A percentile compares a stretch with the other conserved stretches of the same genome.
These are phyloP conservation scores for Colletotrichum karsti DNA, from an alignment of 2,329 filamentous ascomycete species.

Conservation along the genomic window DNA sequence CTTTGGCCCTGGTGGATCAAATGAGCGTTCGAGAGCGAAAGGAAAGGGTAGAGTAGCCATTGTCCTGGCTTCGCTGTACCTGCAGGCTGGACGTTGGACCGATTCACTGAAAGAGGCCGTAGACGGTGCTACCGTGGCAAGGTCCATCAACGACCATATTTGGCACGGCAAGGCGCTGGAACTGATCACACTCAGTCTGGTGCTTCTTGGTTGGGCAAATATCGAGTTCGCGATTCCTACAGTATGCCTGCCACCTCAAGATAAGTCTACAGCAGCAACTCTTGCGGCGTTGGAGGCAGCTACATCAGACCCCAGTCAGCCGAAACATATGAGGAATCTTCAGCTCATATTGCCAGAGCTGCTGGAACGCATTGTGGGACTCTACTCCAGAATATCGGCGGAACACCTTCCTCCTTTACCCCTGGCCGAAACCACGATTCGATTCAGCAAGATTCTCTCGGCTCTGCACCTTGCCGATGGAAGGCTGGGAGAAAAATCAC, in stretches of 20 bases:
- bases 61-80: conserved; percentile 83
- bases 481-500: conserved; percentile 64
- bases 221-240: conserved; percentile 82
- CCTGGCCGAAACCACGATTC: conserved; percentile 76
- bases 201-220: conserved; percentile 85
- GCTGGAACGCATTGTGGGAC: conserved; percentile 75
- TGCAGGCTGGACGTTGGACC: conserved; percentile 89
- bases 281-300: conserved; percentile 34
- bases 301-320: conserved; percentile 52
- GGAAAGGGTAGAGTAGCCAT: conserved; percentile 83
- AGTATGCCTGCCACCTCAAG: conserved; percentile 61
- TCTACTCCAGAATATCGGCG: conserved; percentile 76
- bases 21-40: conserved; percentile 81
- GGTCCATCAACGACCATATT: conserved; percentile 87
- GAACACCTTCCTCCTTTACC: conserved; percentile 77
- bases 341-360: conserved; percentile 75
- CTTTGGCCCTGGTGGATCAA: conserved; percentile 75
- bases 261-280: conserved; percentile 45
- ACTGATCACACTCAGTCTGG: conserved; percentile 81
- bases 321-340: conserved; percentile 62
- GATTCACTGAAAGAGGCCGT: conserved; percentile 86
- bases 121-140: conserved; percentile 81
- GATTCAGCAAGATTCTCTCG: conserved; percentile 76
- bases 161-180: conserved; percentile 98
- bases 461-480: conserved; percentile 73